Percentiles rank a stretch among this genome's conserved stretches.
Evolutionary conservation across 2,329 filamentous ascomycete genomes (phyloP).

Genomic region (Pleochaeta shiraiana): DNA sequence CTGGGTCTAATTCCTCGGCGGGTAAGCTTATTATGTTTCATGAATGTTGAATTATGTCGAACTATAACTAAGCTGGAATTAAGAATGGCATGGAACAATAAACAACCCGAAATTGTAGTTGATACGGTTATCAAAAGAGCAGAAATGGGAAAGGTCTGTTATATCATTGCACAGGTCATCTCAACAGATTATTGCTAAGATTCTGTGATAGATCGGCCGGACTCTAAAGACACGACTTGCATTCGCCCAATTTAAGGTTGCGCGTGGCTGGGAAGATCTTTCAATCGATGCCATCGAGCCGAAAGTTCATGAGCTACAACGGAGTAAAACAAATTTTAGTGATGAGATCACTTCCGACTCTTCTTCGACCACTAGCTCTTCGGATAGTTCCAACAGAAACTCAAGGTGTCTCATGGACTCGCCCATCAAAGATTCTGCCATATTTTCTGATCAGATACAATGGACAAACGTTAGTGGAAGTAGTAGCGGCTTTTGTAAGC

Average conservation of each 20-base stretch:
- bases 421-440: conserved; percentile 53
- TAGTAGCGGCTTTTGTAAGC: conserved; percentile 41
- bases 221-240: conserved; percentile 85
- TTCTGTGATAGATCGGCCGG: conserved; percentile 53
- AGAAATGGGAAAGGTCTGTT: conserved; percentile 48
- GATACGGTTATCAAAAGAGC: conserved; percentile 50
- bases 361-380: conserved; percentile 22
- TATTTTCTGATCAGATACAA: conserved; percentile 67
- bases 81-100: conserved; percentile 34
- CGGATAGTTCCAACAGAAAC: conserved; percentile 53
- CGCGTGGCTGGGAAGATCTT: conserved; percentile 85
- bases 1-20: no score
- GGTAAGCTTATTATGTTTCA: no score
- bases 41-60: no score
- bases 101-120: conserved; percentile 39
- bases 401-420: conserved; percentile 46
- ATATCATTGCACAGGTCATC: conserved; percentile 7
- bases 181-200: conserved; percentile 3
- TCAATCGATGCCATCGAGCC: conserved; percentile 73
- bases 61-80: no score
- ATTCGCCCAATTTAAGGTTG: conserved; percentile 91
- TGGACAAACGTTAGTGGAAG: conserved; percentile 25
- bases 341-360: no score
- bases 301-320: conserved; percentile 42
- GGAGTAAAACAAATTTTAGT: background rate